These are phyloP conservation scores for Irpex sp. DNA, from an alignment of 1,284 basidiomycete species.

Conservation along the genomic window DNA sequence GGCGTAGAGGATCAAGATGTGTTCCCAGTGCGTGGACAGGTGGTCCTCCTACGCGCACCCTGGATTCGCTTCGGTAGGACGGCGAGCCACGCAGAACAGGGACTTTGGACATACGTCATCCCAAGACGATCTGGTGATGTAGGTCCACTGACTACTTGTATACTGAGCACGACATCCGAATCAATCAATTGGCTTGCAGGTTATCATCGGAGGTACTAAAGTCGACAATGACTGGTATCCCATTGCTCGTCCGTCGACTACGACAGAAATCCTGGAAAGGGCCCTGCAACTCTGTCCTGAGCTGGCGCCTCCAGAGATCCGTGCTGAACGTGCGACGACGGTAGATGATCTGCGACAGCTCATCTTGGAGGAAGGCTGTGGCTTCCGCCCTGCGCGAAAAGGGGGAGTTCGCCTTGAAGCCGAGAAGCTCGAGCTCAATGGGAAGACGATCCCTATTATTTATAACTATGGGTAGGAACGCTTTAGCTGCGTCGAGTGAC, in stretches of 20 bases:
- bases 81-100: slow-evolving; percentile 40
- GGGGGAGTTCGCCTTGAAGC: slow-evolving; percentile 43
- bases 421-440: slow-evolving; percentile 24
- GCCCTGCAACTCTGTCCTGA: slow-evolving; percentile 61
- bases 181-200: slow-evolving; percentile 27
- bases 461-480: slow-evolving; percentile 44
- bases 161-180: too few relatives aligned
- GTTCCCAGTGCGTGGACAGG: slow-evolving; percentile 52
- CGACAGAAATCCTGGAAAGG: slow-evolving; percentile 55
- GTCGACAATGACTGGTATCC: slow-evolving; percentile 65
- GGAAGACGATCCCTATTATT: slow-evolving; percentile 33
- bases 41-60: slow-evolving; percentile 45
- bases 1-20: slow-evolving; percentile 45
- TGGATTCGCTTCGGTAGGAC: slow-evolving; percentile 61
- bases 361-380: slow-evolving; percentile 67
- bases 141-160: not conserved
- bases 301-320: slow-evolving; percentile 58
- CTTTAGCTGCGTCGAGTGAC: slow-evolving; percentile 13
- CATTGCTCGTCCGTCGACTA: slow-evolving; percentile 55
- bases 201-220: slow-evolving; percentile 66
- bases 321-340: slow-evolving; percentile 44
- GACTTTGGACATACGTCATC: slow-evolving; percentile 66
- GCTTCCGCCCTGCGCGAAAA: slow-evolving; percentile 43
- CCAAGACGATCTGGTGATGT: slow-evolving; percentile 68
- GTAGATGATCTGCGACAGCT: slow-evolving; percentile 61